Percentiles rank a stretch among this genome's conserved stretches.
Evolutionary conservation across 352 stramenopile genomes (phyloP).

Genomic region (Globisporangium recalcitrans): DNA sequence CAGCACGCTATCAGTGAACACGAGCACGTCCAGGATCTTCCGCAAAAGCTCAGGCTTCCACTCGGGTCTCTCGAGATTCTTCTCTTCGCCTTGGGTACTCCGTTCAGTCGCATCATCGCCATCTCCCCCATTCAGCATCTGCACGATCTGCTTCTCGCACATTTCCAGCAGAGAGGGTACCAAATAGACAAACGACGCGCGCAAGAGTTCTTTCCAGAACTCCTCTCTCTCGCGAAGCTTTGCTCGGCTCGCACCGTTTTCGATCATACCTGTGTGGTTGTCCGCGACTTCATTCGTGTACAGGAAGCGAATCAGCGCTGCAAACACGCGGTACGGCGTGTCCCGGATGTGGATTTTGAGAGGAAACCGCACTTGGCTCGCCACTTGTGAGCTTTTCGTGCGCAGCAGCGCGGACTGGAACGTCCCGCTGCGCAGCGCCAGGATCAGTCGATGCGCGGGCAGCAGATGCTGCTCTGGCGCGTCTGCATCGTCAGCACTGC

Average conservation of each 20-base stretch:
- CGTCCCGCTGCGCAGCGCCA: constrained; percentile 68
- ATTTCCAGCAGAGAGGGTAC: constrained; percentile 64
- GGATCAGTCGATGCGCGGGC: constrained; percentile 68
- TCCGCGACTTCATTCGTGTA: constrained; percentile 65
- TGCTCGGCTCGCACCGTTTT: neutral
- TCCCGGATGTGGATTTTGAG: constrained; percentile 81
- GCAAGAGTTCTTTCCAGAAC: constrained; percentile 66
- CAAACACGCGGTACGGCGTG: constrained; percentile 71
- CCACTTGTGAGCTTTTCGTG: constrained; percentile 64
- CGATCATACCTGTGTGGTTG: neutral
- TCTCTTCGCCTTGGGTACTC: neutral
- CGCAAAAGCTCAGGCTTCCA: constrained; percentile 17
- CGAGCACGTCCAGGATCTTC: constrained; percentile 38
- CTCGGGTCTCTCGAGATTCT: neutral
- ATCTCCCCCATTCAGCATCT: constrained; percentile 17
- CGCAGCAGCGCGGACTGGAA: constrained; percentile 59
- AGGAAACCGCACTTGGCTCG: constrained; percentile 65
- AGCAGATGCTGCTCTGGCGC: constrained; percentile 39
- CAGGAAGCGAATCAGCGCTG: constrained; percentile 58
- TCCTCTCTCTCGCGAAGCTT: constrained; percentile 23
- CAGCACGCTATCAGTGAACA: constrained; percentile 58
- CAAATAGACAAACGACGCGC: constrained; percentile 66
- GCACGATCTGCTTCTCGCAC: constrained; percentile 44
- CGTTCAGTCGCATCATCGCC: neutral
- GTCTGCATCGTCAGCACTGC: neutral